These are phyloP conservation scores for Quercus alba DNA, from an alignment of 306 rosid genomes.

Conservation along the genomic window DNA sequence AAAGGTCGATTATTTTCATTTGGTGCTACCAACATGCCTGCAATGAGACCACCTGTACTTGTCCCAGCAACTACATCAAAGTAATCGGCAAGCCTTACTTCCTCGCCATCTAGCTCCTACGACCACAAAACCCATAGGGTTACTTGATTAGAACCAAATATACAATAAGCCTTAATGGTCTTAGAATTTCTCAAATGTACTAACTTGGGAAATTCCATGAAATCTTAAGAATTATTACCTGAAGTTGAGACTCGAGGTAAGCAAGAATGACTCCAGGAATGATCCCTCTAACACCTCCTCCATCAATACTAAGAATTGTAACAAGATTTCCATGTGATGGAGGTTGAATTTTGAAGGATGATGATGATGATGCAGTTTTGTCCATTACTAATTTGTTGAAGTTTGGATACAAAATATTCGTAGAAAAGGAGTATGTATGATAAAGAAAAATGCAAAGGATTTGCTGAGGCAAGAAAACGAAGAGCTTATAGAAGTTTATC, in stretches of 20 bases:
- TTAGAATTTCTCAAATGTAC: neutral
- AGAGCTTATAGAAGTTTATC: neutral
- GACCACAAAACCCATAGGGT: neutral
- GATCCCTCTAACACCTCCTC: conserved; percentile 39
- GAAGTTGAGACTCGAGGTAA: conserved; percentile 31
- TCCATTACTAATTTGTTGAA: neutral
- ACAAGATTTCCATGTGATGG: conserved; percentile 17
- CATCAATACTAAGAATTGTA: conserved; percentile 34
- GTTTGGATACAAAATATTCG: neutral
- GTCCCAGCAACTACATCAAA: conserved; percentile 35
- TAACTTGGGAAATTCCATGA: neutral
- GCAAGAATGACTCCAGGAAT: conserved; percentile 26
- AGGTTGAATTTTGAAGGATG: neutral
- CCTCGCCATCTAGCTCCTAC: conserved; percentile 28
- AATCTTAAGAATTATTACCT: neutral
- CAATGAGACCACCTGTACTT: conserved; percentile 30
- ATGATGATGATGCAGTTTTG: neutral
- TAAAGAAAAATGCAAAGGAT: neutral
- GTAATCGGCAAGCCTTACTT: conserved; percentile 27
- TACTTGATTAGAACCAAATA: neutral
- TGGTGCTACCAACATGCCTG: conserved; percentile 32
- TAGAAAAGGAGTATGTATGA: neutral
- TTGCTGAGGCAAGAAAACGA: neutral
- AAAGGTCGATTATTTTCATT: conserved; percentile 20
- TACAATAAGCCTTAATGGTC: neutral